phyloP scores from a whole-genome alignment of 2,329 filamentous ascomycete genomes.

The Colletotrichum endophyticum region DNA sequence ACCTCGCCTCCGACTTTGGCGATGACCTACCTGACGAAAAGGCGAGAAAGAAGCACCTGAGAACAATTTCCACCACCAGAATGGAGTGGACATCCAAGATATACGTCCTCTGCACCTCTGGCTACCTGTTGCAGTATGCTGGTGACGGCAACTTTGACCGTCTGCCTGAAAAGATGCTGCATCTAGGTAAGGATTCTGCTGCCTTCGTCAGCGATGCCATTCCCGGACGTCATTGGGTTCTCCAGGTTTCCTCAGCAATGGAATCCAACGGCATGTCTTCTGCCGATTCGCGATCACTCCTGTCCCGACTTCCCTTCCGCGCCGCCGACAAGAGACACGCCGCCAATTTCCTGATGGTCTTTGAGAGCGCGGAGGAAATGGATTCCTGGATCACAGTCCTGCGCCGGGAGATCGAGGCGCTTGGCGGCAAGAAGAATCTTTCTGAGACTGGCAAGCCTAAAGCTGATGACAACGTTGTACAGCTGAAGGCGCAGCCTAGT shows the following conservation, averaged over 20 bases:
- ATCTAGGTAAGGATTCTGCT: conserved; percentile 75
- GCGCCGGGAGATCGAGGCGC: conserved; percentile 71
- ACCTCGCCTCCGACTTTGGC: conserved; percentile 22
- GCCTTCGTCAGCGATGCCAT: conserved; percentile 83
- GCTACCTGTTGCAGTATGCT: conserved; percentile 77
- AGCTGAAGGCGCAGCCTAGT: conserved; percentile 43
- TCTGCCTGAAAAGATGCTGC: conserved; percentile 75
- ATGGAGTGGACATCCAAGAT: conserved; percentile 75
- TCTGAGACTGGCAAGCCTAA: conserved; percentile 64
- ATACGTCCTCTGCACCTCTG: conserved; percentile 73
- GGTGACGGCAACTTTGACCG: conserved; percentile 74
- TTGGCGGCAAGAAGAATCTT: conserved; percentile 69
- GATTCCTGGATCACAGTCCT: conserved; percentile 75
- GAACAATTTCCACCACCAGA: conserved; percentile 45
- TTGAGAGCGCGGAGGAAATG: conserved; percentile 77
- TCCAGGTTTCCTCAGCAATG: conserved; percentile 74
- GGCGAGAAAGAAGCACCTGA: conserved; percentile 53
- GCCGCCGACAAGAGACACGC: conserved; percentile 60
- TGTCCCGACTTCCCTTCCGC: conserved; percentile 69
- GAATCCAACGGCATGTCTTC: conserved; percentile 60
- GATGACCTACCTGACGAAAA: conserved; percentile 37
- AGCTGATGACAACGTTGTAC: conserved; percentile 37
- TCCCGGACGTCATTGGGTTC: conserved; percentile 79
- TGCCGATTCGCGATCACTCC: conserved; percentile 62
- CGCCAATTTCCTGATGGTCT: conserved; percentile 73